A percentile compares a stretch with the other conserved stretches of the same genome.
These are phyloP conservation scores for Boletus sp. DNA, from an alignment of 1,284 basidiomycete genomes.

Conservation along the genomic window DNA sequence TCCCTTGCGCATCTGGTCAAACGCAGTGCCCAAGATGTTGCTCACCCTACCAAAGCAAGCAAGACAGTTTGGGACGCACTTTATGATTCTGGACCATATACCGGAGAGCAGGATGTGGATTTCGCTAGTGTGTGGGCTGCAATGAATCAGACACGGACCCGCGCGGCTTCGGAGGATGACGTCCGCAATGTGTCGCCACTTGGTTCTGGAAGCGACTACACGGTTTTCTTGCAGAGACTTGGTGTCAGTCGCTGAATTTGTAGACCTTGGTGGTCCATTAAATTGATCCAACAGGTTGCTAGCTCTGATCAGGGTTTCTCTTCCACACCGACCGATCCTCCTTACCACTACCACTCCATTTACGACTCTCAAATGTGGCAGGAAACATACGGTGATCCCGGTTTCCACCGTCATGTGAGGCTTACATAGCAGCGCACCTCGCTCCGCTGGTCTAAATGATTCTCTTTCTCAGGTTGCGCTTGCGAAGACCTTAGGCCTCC, in stretches of 20 bases:
- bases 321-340: constrained; percentile 48
- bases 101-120: constrained; percentile 34
- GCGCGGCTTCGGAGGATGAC: constrained; percentile 22
- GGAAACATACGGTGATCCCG: constrained; percentile 71
- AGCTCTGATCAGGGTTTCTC: constrained; percentile 39
- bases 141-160: constrained; percentile 22
- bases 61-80: constrained; percentile 67
- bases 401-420: constrained; percentile 67
- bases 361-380: constrained; percentile 79
- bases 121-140: constrained; percentile 30
- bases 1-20: constrained; percentile 77
- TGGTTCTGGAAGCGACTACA: constrained; percentile 69
- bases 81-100: constrained; percentile 52
- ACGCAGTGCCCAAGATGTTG: constrained; percentile 60
- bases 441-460: neutral
- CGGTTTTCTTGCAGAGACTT: constrained; percentile 70
- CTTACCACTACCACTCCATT: constrained; percentile 81
- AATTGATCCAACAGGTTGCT: constrained; percentile 41
- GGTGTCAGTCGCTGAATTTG: constrained; percentile 36
- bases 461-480: constrained; percentile 47
- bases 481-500: constrained; percentile 59
- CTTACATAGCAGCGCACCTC: neutral
- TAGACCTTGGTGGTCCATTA: constrained; percentile 1
- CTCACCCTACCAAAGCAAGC: constrained; percentile 55
- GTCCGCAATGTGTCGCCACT: constrained; percentile 34